A percentile compares a stretch with the other conserved stretches of the same genome.
Conservation (phyloP, 148 eudicot genomes). For the Mesembryanthemum crystallinum region DNA sequence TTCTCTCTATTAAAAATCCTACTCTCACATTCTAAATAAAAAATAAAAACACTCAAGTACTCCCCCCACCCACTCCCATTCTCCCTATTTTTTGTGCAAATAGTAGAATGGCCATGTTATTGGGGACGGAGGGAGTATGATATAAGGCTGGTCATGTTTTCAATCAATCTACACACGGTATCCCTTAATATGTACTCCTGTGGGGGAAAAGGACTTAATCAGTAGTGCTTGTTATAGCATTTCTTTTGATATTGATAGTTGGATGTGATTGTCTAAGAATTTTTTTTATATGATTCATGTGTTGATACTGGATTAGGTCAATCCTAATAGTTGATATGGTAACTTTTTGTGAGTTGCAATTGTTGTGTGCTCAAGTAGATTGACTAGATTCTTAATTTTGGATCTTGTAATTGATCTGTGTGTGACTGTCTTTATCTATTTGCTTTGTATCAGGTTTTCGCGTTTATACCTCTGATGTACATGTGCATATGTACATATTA, state of each 20-base stretch:
- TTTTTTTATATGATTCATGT: not conserved
- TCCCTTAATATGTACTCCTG: not conserved
- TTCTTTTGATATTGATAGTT: not conserved
- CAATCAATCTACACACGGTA: too few species aligned
- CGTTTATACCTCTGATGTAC: conserved; percentile 88
- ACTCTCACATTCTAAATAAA: too few species aligned
- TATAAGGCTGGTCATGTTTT: not conserved
- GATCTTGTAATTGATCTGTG: not conserved
- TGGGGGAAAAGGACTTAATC: not conserved
- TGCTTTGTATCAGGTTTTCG: conserved; percentile 51
- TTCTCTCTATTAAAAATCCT: too few species aligned
- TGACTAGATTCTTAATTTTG: not conserved
- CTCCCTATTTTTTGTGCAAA: too few species aligned
- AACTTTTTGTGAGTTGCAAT: not conserved
- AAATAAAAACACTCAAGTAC: too few species aligned
- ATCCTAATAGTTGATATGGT: conserved; percentile 11
- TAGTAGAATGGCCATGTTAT: too few species aligned
- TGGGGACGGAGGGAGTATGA: too few species aligned
- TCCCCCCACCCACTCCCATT: too few species aligned
- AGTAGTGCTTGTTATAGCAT: not conserved
- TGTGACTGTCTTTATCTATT: not conserved
- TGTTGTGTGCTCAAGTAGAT: not conserved
- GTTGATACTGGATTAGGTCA: not conserved
- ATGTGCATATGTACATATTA: conserved; percentile 95
- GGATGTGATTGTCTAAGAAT: not conserved